Evolutionary conservation across 257 asterid species (phyloP), one percentile per base, ranked within the genome.

Genomic region (Solanum ossicruentum): DNA sequence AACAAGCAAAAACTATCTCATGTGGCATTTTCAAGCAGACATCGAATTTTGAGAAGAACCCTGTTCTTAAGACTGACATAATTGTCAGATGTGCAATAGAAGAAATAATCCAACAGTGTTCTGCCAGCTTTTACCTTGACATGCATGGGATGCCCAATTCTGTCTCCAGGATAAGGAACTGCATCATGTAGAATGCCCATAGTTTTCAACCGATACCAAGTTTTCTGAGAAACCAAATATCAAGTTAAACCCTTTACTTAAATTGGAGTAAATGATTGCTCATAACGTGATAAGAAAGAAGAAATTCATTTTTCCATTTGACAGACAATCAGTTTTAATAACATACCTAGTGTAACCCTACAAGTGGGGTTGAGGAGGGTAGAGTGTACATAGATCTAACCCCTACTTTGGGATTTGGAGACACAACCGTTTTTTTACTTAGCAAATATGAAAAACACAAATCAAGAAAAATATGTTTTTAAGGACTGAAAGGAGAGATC

Each of bases 111-210:
- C 43, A 78, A 78, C 10, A 52, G 58, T 60, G 60, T 66, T 39
- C 75, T 47, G 85, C 41, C 9, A 26, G 49, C 54, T 26, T 83
- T 83, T 90, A 95, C 99, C 99, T 95, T 95, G 86, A 89, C 95
- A 85, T 95, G 99, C 99, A 95, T 95, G 71, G 99, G 99, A 84
- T 88, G 83, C 83, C 98, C 97, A 57, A 85, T 86, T 88, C 98
- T 88, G 83, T 87, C 84, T 83, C 73, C 70, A 51, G 94, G 93
- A 90, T 84, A 89, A 75, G 98, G 98, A 89, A 93, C 82, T 21
- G 97, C 97, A 88, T 95, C 98, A 82, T 91, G 94, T 83, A 95
- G 94, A 88, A 95, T 92, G 86, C 97, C 94, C 21, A 88, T 84
- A 51, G 84, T 85, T 90, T 91, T 92, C 91, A 94, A 88, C 90